These are phyloP conservation scores for Betula pendula DNA, from an alignment of 306 rosid genomes.

Conservation along the genomic window DNA sequence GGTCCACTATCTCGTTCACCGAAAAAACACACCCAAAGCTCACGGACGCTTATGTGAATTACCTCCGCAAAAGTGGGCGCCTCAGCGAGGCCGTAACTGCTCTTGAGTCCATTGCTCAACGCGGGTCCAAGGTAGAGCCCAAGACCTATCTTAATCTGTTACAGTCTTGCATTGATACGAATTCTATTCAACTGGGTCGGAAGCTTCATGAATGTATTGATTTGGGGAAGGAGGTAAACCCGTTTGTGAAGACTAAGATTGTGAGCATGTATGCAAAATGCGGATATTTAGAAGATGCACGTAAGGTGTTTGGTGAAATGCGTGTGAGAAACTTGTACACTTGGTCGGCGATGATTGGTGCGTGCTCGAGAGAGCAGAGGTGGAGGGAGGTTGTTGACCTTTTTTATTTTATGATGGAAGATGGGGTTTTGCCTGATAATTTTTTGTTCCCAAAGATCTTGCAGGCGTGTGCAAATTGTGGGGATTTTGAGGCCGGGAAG, in stretches of 20 bases:
- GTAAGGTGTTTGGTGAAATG: constrained; percentile 79
- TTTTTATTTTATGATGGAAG: constrained; percentile 61
- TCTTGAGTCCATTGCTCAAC: constrained; percentile 62
- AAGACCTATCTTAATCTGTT: constrained; percentile 61
- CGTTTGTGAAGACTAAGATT: constrained; percentile 83
- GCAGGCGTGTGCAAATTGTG: constrained; percentile 73
- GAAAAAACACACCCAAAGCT: constrained; percentile 25
- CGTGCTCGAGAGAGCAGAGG: constrained; percentile 55
- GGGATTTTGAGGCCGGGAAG: constrained; percentile 50
- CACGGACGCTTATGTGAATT: constrained; percentile 48
- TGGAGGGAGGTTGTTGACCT: constrained; percentile 72
- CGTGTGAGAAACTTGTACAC: constrained; percentile 76
- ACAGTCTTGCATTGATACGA: constrained; percentile 69
- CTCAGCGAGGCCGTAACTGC: constrained; percentile 56
- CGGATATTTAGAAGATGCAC: constrained; percentile 69
- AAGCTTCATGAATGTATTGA: constrained; percentile 67
- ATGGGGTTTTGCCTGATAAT: constrained; percentile 68
- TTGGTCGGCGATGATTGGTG: constrained; percentile 98
- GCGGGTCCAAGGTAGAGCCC: constrained; percentile 57
- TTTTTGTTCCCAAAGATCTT: constrained; percentile 72
- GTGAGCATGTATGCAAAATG: constrained; percentile 89
- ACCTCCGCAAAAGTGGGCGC: constrained; percentile 56
- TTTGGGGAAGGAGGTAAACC: constrained; percentile 45
- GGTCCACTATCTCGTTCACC: constrained; percentile 38
- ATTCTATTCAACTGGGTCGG: constrained; percentile 63